These are phyloP conservation scores for Glaciozyma antarctica DNA, from an alignment of 768 basidiomycete genomes.

Conservation along the genomic window DNA sequence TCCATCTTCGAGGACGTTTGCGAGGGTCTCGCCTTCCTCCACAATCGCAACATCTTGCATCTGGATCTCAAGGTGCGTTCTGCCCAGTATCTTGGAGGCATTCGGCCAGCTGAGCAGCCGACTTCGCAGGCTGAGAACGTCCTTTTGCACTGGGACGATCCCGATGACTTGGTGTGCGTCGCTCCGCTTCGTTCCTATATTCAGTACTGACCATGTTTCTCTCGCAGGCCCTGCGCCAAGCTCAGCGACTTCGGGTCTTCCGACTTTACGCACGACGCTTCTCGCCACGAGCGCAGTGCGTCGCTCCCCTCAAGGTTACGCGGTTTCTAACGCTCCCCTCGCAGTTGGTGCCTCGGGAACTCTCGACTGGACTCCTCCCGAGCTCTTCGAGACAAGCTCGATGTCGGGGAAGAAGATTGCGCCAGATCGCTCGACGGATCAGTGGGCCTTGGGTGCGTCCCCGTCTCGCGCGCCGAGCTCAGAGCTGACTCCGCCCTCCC, in stretches of 20 bases:
- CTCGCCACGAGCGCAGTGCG: constrained; percentile 36
- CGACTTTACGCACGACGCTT: constrained; percentile 35
- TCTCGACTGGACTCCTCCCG: constrained; percentile 22
- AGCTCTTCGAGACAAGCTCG: constrained; percentile 2
- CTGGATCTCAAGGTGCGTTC: constrained; percentile 29
- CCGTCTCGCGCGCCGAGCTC: not conserved
- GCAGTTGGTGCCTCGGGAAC: constrained; percentile 28
- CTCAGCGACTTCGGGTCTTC: constrained; percentile 41
- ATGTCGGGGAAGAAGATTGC: constrained; percentile 23
- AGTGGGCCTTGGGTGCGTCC: constrained; percentile 41
- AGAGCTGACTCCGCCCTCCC: too few species aligned
- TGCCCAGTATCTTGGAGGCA: not conserved
- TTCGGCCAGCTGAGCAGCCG: not conserved
- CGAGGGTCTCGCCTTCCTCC: constrained; percentile 39
- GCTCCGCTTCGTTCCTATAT: not conserved
- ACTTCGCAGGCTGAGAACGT: constrained; percentile 27
- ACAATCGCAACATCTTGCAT: constrained; percentile 24
- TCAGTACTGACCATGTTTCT: not conserved
- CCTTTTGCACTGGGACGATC: constrained; percentile 27
- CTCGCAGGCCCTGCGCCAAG: constrained; percentile 38
- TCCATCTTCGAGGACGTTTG: constrained; percentile 40
- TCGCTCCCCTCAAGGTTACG: not conserved
- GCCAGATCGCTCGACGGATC: constrained; percentile 40
- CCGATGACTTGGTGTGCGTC: constrained; percentile 11
- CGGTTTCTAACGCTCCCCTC: not conserved